A percentile compares a stretch with the other conserved stretches of the same genome.
phyloP scores from a whole-genome alignment of 75 land plant species.

The Picea sitchensis region DNA sequence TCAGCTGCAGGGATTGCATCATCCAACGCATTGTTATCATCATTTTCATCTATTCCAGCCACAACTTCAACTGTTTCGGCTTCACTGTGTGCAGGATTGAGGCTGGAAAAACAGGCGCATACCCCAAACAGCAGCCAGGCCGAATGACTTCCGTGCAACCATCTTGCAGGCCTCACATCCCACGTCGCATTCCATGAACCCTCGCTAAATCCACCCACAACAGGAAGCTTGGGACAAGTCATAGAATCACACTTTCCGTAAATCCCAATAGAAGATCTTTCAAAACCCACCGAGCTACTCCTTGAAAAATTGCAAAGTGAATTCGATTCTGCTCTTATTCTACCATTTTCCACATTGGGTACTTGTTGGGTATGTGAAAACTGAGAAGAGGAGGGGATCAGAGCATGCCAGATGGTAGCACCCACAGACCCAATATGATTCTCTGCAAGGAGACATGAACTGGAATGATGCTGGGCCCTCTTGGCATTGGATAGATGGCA shows the following conservation, averaged over 20 bases:
- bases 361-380: conserved; percentile 9
- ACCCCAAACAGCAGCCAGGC: conserved; percentile 90
- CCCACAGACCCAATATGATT: conserved; percentile 27
- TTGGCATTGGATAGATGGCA: background rate
- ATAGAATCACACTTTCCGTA: background rate
- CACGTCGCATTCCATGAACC: conserved; percentile 92
- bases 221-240: background rate
- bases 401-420: conserved; percentile 74
- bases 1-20: background rate
- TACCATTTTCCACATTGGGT: background rate
- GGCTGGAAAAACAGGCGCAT: conserved; percentile 50
- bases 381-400: conserved; percentile 39
- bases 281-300: background rate
- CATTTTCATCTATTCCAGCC: background rate
- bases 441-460: conserved; percentile 8
- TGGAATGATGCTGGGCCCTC: conserved; percentile 3
- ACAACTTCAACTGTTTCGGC: background rate
- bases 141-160: conserved; percentile 73
- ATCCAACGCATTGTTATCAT: conserved; percentile 3
- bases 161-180: conserved; percentile 84
- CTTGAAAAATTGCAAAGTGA: background rate
- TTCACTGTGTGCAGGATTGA: conserved; percentile 1
- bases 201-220: conserved; percentile 31
- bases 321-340: conserved; percentile 8
- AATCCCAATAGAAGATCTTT: background rate